These are phyloP conservation scores for Starmerella gropengiesseri DNA, from an alignment of 805 yeast species.

Conservation along the genomic window DNA sequence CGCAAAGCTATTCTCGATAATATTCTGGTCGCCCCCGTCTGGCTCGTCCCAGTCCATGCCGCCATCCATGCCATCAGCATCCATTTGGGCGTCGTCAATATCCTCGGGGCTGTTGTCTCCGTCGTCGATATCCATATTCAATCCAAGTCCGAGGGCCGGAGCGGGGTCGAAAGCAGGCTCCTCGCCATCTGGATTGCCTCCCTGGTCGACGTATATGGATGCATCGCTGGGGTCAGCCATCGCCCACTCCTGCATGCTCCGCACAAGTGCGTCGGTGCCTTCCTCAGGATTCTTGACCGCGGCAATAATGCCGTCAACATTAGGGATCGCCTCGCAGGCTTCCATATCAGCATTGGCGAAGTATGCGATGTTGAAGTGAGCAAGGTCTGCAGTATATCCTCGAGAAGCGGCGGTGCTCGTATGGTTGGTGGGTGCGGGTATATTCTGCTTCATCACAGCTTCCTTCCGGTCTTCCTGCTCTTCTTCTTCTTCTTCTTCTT, in stretches of 20 bases:
- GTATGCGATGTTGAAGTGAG: constrained; percentile 17
- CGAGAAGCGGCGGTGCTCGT: background rate
- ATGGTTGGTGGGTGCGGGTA: background rate
- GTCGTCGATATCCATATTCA: constrained; percentile 1
- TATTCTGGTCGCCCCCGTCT: constrained; percentile 1
- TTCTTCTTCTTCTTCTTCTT: constrained; percentile 32
- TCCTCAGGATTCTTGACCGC: constrained; percentile 20
- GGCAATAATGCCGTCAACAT: constrained; percentile 7
- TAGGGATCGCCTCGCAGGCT: constrained; percentile 19
- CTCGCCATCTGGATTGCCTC: too few species aligned
- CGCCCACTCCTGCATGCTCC: constrained; percentile 20
- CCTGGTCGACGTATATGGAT: constrained; percentile 6
- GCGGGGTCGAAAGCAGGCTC: background rate
- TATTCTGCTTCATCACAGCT: too few species aligned
- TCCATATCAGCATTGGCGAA: constrained; percentile 23
- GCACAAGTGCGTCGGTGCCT: constrained; percentile 17
- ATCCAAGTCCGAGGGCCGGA: background rate
- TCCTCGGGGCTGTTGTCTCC: background rate
- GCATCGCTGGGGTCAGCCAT: constrained; percentile 15
- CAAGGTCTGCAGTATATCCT: constrained; percentile 22
- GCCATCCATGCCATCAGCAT: constrained; percentile 3
- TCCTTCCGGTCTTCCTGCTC: background rate
- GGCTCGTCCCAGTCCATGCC: constrained; percentile 1
- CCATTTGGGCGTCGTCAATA: background rate
- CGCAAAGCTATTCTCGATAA: constrained; percentile 9